Evolutionary conservation across 2,329 filamentous ascomycete species (phyloP), one percentile per base, ranked within the genome.

Genomic region (Neospermospora avenae): DNA sequence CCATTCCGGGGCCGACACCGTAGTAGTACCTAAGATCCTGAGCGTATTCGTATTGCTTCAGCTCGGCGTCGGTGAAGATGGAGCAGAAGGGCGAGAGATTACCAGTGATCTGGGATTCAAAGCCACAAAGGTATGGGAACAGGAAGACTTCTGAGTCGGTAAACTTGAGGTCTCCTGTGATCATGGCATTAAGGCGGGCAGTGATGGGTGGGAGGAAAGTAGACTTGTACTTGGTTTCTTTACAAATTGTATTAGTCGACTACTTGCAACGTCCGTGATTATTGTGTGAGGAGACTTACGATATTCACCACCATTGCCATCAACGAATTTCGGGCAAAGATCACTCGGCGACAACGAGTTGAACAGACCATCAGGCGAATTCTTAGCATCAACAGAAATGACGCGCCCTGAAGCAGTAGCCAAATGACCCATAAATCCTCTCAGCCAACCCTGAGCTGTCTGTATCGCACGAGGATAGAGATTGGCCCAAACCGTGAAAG

Each of bases 1-100:
- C 74, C 2, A 79, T 78, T 1, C 82, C 85, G 0, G 83, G 82
- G 0, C 86, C 85, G 1, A 80, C 77, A 11, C 84, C 84, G 67
- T 89, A 88, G 74, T 84, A 88, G 72, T 90, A 90, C 31, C 85
- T 81, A 41, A 90, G 73, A 67, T 89, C 86, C 64, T 89, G 85
- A 1, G 80, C 77, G 70, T 89, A 90, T 67, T 89, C 85, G 65
- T 89, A 89, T 65, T 81, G 74, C 31, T 80, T 75, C 57, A 87
- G 77, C 70, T 90, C 87, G 2, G 83, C 76, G 35, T 86, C 76
- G 3, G 80, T 85, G 67, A 88, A 85, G 16, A 87, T 76, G 54
- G 76, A 75, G 69, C 87, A 89, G 76, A 83, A 89, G 0, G 85
- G 83, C 4, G 84, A 87, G 3, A 83, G 71, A 1, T 74, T 74